These are phyloP conservation scores for Eimeria praecox DNA, from an alignment of 169 alveolate genomes.

Conservation along the genomic window DNA sequence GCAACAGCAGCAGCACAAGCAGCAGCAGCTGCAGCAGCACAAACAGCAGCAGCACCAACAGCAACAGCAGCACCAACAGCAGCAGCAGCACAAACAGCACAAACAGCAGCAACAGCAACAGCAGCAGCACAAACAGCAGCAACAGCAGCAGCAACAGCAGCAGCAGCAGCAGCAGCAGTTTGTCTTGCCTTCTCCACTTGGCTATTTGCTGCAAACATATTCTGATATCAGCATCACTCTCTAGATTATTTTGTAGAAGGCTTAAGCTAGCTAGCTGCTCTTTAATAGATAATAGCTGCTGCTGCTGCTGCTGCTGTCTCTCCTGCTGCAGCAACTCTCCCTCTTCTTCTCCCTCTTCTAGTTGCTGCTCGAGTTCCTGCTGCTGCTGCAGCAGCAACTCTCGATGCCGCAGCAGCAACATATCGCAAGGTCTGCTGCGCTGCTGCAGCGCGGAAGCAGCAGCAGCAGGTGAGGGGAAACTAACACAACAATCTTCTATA, in stretches of 20 bases:
- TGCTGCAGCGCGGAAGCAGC: neutral
- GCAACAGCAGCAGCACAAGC: too few species aligned
- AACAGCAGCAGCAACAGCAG: too few species aligned
- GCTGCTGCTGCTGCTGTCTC: conserved; percentile 13
- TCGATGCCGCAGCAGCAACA: neutral
- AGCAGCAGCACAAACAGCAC: neutral
- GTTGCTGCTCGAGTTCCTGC: neutral
- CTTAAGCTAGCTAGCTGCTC: neutral
- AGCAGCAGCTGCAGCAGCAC: too few species aligned
- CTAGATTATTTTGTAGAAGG: neutral
- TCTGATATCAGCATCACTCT: neutral
- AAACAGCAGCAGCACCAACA: too few species aligned
- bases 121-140: neutral
- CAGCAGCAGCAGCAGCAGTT: neutral
- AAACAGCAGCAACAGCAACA: neutral
- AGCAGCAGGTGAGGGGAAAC: neutral
- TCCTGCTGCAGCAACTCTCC: neutral
- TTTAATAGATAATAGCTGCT: too few species aligned
- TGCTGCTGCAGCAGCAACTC: conserved; percentile 7
- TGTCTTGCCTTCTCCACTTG: conserved; percentile 26
- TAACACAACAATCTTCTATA: neutral
- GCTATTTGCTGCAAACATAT: neutral
- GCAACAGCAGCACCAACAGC: too few species aligned
- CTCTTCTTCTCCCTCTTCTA: neutral
- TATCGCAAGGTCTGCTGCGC: neutral